Evolutionary conservation across 768 basidiomycete genomes (phyloP).

Genomic region (Polyporus arcularius): DNA sequence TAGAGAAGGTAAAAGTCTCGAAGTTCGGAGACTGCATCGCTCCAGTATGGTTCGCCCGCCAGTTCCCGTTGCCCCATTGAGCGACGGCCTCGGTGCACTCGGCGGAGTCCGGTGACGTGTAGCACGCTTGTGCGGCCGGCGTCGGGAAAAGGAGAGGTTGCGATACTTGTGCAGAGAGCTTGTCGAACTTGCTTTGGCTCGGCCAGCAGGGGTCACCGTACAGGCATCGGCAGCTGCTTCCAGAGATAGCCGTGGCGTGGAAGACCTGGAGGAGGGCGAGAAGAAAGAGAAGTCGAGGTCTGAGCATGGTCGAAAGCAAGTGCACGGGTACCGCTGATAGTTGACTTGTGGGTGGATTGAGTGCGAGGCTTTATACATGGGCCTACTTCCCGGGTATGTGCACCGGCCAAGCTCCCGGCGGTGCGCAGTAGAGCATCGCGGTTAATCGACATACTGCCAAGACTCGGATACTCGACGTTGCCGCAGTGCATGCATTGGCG

Average conservation of each 20-base stretch:
- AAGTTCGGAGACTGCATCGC: conserved; percentile 37
- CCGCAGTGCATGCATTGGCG: too few species aligned
- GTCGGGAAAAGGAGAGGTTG: conserved; percentile 45
- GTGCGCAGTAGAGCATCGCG: too few species aligned
- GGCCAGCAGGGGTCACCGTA: conserved; percentile 45
- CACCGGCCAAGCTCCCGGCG: too few species aligned
- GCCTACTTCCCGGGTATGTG: too few species aligned
- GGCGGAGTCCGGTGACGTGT: conserved; percentile 35
- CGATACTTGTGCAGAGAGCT: conserved; percentile 40
- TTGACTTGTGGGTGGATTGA: too few species aligned
- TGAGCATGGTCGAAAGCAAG: too few species aligned
- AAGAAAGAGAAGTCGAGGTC: too few species aligned
- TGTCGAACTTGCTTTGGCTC: conserved; percentile 30
- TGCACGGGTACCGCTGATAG: too few species aligned
- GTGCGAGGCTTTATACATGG: too few species aligned
- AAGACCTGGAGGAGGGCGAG: too few species aligned
- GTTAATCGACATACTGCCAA: too few species aligned
- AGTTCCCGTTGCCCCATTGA: conserved; percentile 35
- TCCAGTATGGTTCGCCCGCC: conserved; percentile 43
- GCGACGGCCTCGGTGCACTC: conserved; percentile 38
- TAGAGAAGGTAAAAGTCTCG: conserved; percentile 36
- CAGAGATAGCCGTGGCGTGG: not conserved
- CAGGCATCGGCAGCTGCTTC: not conserved
- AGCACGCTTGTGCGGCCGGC: conserved; percentile 44
- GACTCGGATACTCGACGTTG: too few species aligned